Conservation (phyloP, 164 flowering plant genomes). For the Brasenia schreberi region DNA sequence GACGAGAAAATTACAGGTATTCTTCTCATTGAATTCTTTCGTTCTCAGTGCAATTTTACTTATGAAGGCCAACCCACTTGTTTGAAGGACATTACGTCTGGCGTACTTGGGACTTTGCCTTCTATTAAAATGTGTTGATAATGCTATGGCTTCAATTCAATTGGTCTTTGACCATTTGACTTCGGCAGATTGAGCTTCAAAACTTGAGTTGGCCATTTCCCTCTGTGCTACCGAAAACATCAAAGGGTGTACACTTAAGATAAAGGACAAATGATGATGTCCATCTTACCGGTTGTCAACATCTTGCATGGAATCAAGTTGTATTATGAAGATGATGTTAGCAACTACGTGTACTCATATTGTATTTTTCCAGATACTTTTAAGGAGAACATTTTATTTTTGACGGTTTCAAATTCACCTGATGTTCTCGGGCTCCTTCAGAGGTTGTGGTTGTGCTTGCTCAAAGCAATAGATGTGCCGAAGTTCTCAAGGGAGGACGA, state of each 20-base stretch:
- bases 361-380: background rate
- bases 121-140: background rate
- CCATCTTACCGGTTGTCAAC: too few species aligned
- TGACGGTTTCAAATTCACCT: constrained; percentile 1
- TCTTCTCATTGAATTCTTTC: background rate
- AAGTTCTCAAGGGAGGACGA: background rate
- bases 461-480: background rate
- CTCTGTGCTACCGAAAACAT: background rate
- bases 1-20: background rate
- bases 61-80: background rate
- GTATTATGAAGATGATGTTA: background rate
- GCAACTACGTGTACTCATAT: background rate
- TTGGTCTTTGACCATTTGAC: background rate
- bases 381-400: background rate
- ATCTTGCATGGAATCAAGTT: background rate
- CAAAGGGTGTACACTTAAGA: background rate
- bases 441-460: background rate
- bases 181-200: background rate
- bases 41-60: background rate
- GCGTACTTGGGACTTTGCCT: background rate
- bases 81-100: background rate
- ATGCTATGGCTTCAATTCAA: background rate
- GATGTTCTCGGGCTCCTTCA: background rate
- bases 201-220: background rate
- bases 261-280: background rate